Evolutionary conservation across 805 yeast genomes (phyloP), one percentile per base, ranked within the genome.

Genomic region (Ogataea minuta): DNA sequence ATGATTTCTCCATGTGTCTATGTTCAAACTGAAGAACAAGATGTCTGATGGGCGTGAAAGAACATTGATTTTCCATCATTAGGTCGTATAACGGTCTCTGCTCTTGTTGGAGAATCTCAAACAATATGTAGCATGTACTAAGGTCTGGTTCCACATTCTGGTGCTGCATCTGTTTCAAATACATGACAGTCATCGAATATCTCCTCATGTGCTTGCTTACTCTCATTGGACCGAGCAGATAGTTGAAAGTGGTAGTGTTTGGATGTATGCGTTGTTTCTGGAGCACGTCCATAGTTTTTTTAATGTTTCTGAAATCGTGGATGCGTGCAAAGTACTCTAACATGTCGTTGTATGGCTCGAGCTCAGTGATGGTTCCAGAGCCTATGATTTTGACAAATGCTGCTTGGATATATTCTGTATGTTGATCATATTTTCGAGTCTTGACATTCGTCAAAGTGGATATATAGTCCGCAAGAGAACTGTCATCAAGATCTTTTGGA

Each of bases 111-210:
- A 46, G 33, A 28, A 41, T 34, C 4, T 33, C 28, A 19, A 50
- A 44, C 11, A 53, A 32, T 9, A 53, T 50, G 38, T 45, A 54
- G 46, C 57, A 53, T 8, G 59, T 50, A 8, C 51, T 50, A 11
- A 45, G 23, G 25, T 52, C 41, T 1, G 57, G 59, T 4, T n/a
- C 24, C n/a, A 48, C 19, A 4, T 31, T 15, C 19, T 34, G 40
- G 12, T 23, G 23, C 9, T 37, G 31, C 49, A 53, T 53, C 27
- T 46, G 50, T 9, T 41, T 35, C 20, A 53, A 36, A 30, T 47
- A 50, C 35, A 36, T 26, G 14, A 33, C 27, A n/a, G 43, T 37
- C 25, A 50, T 9, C 24, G 39, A 39, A 28, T 36, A 32, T 21
- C 41, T 49, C 26, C 34, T 27, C 9, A 13, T 25, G 27, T 41